Evolutionary conservation across 768 basidiomycete species (phyloP).

Genomic region (Amanita exitialis): DNA sequence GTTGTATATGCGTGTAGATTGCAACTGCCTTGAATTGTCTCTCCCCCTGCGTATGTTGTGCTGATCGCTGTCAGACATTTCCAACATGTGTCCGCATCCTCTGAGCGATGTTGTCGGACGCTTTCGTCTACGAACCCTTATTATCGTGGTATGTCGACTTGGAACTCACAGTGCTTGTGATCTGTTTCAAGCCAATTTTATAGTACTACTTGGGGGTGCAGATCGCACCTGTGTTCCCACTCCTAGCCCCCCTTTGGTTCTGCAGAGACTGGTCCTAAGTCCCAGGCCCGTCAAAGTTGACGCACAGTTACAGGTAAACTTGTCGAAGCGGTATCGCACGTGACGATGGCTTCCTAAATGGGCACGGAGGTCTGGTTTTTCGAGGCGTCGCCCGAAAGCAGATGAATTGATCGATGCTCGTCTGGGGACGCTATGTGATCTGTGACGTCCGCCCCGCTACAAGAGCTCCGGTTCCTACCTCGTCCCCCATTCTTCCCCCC

Average conservation of each 20-base stretch:
- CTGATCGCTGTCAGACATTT: neutral
- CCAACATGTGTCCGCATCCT: neutral
- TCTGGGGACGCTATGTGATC: conserved; percentile 3
- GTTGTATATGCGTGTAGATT: neutral
- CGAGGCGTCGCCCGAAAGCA: conserved; percentile 16
- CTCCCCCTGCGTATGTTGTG: too few species aligned
- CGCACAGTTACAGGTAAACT: neutral
- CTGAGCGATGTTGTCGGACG: neutral
- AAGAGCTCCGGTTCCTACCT: conserved; percentile 5
- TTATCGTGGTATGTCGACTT: neutral
- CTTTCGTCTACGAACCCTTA: too few species aligned
- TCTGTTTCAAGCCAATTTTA: too few species aligned
- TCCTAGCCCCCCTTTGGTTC: too few species aligned
- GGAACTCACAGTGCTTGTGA: too few species aligned
- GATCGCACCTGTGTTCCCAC: too few species aligned
- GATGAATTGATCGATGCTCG: conserved; percentile 23
- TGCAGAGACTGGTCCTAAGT: neutral
- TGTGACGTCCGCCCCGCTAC: conserved; percentile 14
- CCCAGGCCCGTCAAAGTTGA: conserved; percentile 3
- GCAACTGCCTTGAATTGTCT: neutral
- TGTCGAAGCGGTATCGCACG: conserved; percentile 8
- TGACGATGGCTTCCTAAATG: conserved; percentile 19
- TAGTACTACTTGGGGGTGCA: too few species aligned
- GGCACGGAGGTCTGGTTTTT: conserved; percentile 20
- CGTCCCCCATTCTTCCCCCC: conserved; percentile 7